Evolutionary conservation across 2,329 filamentous ascomycete species (phyloP), one percentile per base, ranked within the genome.

Genomic region (Colletotrichum acutatum): DNA sequence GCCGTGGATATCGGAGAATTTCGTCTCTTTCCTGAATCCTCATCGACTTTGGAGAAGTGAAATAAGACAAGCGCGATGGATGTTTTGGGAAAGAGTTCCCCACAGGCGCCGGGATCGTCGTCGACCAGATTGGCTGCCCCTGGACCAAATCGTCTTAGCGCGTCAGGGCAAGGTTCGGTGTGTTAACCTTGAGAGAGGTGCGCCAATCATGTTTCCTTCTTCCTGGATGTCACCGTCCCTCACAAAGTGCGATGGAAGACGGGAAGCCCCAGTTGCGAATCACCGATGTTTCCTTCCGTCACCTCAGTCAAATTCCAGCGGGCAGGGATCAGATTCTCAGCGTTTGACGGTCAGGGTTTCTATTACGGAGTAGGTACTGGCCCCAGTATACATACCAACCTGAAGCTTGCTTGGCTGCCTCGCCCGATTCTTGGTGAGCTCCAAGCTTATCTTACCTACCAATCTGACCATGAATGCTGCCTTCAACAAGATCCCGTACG

Each of bases 91-190:
- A 46, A 56, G 22, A 37, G 57, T 71, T 68, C 65, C 56, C 65
- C 57, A 71, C 57, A 68, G 9, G n/a, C 4, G 57, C 49, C 16
- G 28, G 64, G 28, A 68, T 57, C 34, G 46, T 61, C 56, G 22
- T 56, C 57, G 67, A 64, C 64, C 49, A 52, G 24, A 67, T 30
- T 24, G 30, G 32, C 22, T 22, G 52, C 62, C 30, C 32, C 32
- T 57, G 64, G 34, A 24, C 49, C 49, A 49, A 61, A 61, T 28
- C 24, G 46, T 61, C 56, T 42, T 67, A 67, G 65, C 56, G 65
- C 37, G 24, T 24, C 53, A 11, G 11, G 12, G 12, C 26, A 49
- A 49, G 19, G 42, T 22, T 49, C 42, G 19, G 16, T 9, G 19
- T 49, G 42, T 19, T 22, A n/a, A 11, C 16, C 37, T 42, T 49